Conservation (phyloP, 768 basidiomycete genomes). For the Crepidotus variabilis region DNA sequence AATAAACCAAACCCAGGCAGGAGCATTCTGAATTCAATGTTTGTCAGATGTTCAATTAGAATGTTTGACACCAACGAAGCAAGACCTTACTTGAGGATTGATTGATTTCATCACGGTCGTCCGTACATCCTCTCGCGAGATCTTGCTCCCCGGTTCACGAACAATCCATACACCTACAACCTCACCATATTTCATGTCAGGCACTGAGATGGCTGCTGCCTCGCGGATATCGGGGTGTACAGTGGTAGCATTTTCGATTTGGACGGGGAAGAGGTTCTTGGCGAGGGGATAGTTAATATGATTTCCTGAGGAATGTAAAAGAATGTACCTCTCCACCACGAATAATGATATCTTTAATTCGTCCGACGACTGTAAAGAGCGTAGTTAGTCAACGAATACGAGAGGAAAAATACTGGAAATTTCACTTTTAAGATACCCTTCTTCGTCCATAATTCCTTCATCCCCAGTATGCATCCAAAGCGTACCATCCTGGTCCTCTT, state of each 20-base stretch:
- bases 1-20: conserved; percentile 81
- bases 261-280: conserved; percentile 81
- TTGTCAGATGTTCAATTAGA: neutral
- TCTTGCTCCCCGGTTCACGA: conserved; percentile 34
- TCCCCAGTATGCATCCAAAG: conserved; percentile 87
- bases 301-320: neutral
- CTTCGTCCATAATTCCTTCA: conserved; percentile 75
- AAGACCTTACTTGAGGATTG: conserved; percentile 70
- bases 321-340: conserved; percentile 72
- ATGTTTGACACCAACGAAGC: neutral
- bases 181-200: conserved; percentile 66
- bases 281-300: neutral
- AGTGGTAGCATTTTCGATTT: conserved; percentile 76
- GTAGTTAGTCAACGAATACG: neutral
- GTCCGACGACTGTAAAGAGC: conserved; percentile 57
- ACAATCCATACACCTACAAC: conserved; percentile 81
- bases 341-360: conserved; percentile 85
- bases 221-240: conserved; percentile 56
- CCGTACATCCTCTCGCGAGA: conserved; percentile 52
- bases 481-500: conserved; percentile 45
- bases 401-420: conserved; percentile 5
- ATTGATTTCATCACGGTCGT: conserved; percentile 50
- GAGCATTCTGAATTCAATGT: conserved; percentile 59
- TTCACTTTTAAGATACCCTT: conserved; percentile 74
- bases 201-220: conserved; percentile 71